Base-by-base conservation (phyloP, 495 filamentous ascomycete genomes). In the Penicillium malachiteum region DNA sequence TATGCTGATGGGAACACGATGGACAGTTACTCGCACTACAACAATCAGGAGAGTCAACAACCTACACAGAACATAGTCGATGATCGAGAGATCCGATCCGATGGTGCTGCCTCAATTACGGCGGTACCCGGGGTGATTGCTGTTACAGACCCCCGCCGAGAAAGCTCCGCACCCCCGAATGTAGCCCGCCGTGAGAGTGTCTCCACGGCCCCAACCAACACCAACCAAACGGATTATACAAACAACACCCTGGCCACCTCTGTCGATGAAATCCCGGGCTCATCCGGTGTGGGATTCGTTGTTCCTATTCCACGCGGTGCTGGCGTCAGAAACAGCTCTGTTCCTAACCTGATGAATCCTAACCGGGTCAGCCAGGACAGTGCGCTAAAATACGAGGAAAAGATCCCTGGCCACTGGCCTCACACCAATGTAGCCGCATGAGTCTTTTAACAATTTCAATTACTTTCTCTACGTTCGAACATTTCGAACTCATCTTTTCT, bases 1-100 rank as follows among this genome's bases (percentile, higher is more conserved):
- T 64, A 83, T 7, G 80, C 84, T 5, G 82, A 79, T 10, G 75
- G 71, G 47, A 75, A 72, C 7, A 47, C 79, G 37, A 50, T 71
- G 5, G 48, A 78, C 34, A 52, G 52, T 11, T 40, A 45, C 30
- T 58, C 54, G 8, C 66, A 48, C 32, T 66, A 46, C 37, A 56
- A 56, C 30, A 46, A 56, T 30, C 50, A 42, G 26, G 62, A 40
- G 58, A 42, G 16, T 47, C 67, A 46, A 26, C 52, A 65, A 32
- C 48, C 41, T 13, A 34, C 43, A 9, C 40, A 61, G 16, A 11
- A 2, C 34, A 2, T 46, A 26, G 30, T 42, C 5, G 62, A 71
- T 41, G 59, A 66, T 13, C 57, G 60, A 10, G 61, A 63, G 12
- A 54, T 64, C 12, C 54, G 64, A 12, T 66, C 62, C 12, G 60